Evolutionary conservation across 2,329 filamentous ascomycete genomes (phyloP), one percentile per base, ranked within the genome.

Genomic region (Monosporascus sp.): DNA sequence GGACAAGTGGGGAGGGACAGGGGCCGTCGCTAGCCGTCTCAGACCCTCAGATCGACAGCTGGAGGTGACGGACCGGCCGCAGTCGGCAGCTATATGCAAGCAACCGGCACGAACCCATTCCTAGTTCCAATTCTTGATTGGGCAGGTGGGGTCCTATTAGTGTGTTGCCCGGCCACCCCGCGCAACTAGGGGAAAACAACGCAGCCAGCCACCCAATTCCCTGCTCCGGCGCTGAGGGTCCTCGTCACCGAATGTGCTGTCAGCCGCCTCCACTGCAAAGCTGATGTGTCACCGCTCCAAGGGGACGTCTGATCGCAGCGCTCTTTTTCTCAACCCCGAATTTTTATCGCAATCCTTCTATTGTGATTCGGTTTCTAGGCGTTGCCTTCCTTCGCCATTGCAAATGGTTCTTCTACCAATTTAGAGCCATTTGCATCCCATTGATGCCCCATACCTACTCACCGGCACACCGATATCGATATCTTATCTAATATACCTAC

Each of bases 211-310:
- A 41, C 18, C 18, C 38, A n/a, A 41, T 20, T 20, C 41, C 41
- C 20, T 5, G 41, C 41, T 51, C 35, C 50, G 53, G 22, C 45
- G 55, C 57, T 56, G 46, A 56, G 51, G 52, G 53, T 49, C 57
- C 52, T 54, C 41, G 14, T 24, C 43, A 31, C 20, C 22, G 38
- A 37, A 51, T 55, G 47, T 52, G 54, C 55, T 58, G 58, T 47
- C 41, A 52, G 46, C 39, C 25, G 48, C 57, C 53, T 53, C 48
- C 38, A 46, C 52, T 52, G 37, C 45, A 52, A 20, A 25, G 41
- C 20, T 46, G n/a, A 46, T 24, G 24, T 46, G 43, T 46, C 43
- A 46, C 43, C 43, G 43, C 43, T 25, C 17, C 43, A 25, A 35
- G 31, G 31, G 9, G 31, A 35, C 31, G 4, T 35, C 31, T 35